phyloP scores from a whole-genome alignment of 2,329 filamentous ascomycete genomes.

The Chrysosporium queenslandicum region DNA sequence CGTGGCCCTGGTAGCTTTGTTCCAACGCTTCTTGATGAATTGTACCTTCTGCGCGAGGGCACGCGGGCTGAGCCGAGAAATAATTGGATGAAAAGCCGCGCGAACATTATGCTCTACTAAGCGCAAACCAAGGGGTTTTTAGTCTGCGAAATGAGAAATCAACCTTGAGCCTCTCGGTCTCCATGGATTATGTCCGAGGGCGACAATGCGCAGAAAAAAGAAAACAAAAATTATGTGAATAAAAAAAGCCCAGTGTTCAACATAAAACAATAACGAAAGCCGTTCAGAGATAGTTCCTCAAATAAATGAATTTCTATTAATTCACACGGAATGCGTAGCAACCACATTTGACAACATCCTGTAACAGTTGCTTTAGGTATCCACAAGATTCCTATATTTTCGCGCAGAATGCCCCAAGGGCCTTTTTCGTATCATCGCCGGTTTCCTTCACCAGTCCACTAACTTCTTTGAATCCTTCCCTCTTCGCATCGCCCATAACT shows the following conservation, averaged over 20 bases:
- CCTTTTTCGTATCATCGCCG: conserved; percentile 57
- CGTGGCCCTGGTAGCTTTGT: conserved; percentile 78
- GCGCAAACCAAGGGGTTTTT: too few species aligned
- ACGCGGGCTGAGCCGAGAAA: not conserved
- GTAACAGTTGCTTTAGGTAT: not conserved
- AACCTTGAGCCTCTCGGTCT: not conserved
- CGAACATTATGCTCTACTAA: conserved; percentile 22
- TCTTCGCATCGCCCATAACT: conserved; percentile 69
- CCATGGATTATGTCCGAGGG: too few species aligned
- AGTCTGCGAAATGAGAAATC: too few species aligned
- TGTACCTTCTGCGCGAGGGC: conserved; percentile 38
- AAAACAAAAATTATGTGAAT: too few species aligned
- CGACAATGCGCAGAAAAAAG: too few species aligned
- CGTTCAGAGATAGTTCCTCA: too few species aligned
- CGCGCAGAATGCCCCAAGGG: conserved; percentile 51
- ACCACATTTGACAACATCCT: not conserved
- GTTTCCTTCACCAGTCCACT: conserved; percentile 70
- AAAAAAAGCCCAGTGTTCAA: too few species aligned
- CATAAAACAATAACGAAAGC: too few species aligned
- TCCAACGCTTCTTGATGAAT: conserved; percentile 69
- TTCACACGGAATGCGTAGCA: not conserved
- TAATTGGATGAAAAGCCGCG: conserved; percentile 30
- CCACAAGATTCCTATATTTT: conserved; percentile 38
- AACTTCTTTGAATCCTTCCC: conserved; percentile 59
- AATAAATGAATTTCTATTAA: not conserved